Conservation (phyloP, 2,329 filamentous ascomycete genomes). For the Colletotrichum scovillei region DNA sequence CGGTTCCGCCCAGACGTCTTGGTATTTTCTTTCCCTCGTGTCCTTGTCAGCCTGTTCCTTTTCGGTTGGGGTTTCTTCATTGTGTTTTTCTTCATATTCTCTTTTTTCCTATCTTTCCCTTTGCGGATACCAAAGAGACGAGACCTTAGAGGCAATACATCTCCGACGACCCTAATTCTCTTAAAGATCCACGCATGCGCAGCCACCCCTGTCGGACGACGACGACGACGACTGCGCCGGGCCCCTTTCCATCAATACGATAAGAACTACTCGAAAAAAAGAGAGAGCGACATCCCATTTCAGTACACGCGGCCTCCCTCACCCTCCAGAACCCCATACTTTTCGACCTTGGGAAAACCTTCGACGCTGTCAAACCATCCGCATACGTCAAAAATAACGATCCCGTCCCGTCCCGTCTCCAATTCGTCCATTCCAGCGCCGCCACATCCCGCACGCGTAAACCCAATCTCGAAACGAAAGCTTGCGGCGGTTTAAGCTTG, state of each 20-base stretch:
- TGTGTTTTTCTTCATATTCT: background rate
- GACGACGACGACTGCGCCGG: background rate
- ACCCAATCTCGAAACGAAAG: slow-evolving; percentile 6
- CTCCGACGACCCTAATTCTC: background rate
- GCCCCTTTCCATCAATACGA: background rate
- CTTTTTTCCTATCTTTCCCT: background rate
- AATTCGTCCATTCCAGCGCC: background rate
- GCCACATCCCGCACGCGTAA: background rate
- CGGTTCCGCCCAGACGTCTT: slow-evolving; percentile 3
- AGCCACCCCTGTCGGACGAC: background rate
- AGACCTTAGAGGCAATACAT: background rate
- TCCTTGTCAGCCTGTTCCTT: background rate
- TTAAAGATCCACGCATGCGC: background rate
- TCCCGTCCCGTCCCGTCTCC: background rate
- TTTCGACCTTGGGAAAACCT: background rate
- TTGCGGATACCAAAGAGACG: background rate
- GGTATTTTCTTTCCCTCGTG: background rate
- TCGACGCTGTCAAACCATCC: background rate
- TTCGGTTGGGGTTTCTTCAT: background rate
- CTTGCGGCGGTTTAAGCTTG: background rate
- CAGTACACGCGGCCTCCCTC: background rate
- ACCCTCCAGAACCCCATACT: background rate
- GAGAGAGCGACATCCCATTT: background rate
- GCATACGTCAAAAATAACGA: background rate
- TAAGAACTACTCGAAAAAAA: background rate